Evolutionary conservation across 1,284 basidiomycete species (phyloP).

Genomic region (Taiwanofungus camphoratus): DNA sequence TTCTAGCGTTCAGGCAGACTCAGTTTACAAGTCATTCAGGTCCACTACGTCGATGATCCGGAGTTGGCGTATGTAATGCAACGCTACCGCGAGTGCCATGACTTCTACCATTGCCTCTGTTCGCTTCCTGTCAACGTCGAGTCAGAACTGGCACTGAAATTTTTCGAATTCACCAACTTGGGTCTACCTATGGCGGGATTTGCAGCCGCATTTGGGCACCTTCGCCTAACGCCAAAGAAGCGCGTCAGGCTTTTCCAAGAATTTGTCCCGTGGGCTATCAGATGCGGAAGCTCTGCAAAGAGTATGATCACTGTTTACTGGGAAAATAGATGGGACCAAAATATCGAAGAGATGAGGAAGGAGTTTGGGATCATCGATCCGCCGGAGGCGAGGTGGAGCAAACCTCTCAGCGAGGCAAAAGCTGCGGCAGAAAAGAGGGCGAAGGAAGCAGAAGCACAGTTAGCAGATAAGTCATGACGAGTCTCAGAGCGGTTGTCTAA

Average conservation of each 20-base stretch:
- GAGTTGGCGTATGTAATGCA: conserved; percentile 97
- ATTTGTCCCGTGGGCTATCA: conserved; percentile 88
- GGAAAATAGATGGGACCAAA: conserved; percentile 91
- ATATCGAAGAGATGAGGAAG: conserved; percentile 72
- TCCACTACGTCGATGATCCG: conserved; percentile 90
- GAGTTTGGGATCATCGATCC: conserved; percentile 84
- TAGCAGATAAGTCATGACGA: conserved; percentile 1
- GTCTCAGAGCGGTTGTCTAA: too few species aligned
- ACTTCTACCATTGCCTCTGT: conserved; percentile 91
- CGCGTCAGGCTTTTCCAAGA: conserved; percentile 61
- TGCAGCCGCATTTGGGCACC: conserved; percentile 71
- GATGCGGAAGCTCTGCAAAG: conserved; percentile 67
- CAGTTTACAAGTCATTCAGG: conserved; percentile 39
- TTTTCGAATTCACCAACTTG: conserved; percentile 92
- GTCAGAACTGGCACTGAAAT: conserved; percentile 94
- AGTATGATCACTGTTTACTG: conserved; percentile 91
- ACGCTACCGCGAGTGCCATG: conserved; percentile 96
- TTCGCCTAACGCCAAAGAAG: conserved; percentile 54
- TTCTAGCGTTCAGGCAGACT: background rate
- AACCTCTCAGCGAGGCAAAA: conserved; percentile 51
- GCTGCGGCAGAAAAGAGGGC: conserved; percentile 30
- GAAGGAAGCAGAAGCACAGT: conserved; percentile 9
- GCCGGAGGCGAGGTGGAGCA: conserved; percentile 59
- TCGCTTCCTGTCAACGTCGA: conserved; percentile 86
- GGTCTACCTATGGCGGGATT: conserved; percentile 86